A percentile compares a stretch with the other conserved stretches of the same genome.
These are phyloP conservation scores for Rhodotorula diobovata DNA, from an alignment of 768 basidiomycete genomes.

Conservation along the genomic window DNA sequence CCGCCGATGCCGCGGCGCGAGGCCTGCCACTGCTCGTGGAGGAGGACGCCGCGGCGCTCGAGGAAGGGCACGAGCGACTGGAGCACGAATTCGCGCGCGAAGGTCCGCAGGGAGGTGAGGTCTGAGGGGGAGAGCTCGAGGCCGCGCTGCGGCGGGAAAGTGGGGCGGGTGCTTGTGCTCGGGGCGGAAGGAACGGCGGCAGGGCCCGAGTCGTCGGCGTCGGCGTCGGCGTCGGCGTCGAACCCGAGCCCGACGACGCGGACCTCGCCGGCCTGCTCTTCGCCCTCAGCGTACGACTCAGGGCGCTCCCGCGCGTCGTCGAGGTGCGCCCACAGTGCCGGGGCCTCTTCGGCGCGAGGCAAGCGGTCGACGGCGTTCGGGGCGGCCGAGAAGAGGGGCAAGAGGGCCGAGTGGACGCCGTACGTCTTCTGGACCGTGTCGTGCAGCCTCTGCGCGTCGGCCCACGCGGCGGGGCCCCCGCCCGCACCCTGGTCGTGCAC, in stretches of 20 bases:
- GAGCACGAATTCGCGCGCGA: constrained; percentile 79
- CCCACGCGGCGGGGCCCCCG: neutral
- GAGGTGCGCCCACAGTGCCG: neutral
- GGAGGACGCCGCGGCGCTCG: constrained; percentile 87
- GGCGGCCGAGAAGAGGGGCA: constrained; percentile 21
- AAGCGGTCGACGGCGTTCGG: neutral
- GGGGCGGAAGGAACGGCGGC: neutral
- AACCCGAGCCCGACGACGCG: constrained; percentile 1
- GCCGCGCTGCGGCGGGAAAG: neutral
- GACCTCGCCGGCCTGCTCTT: accelerated
- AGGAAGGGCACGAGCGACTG: constrained; percentile 93
- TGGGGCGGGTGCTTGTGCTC: neutral
- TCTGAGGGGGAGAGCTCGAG: constrained; percentile 51
- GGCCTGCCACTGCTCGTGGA: constrained; percentile 64
- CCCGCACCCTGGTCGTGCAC: constrained; percentile 40
- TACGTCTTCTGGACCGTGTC: constrained; percentile 37
- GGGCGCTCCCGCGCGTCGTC: neutral
- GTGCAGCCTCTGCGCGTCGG: constrained; percentile 16
- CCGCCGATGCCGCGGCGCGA: constrained; percentile 47
- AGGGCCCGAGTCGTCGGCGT: too few relatives aligned
- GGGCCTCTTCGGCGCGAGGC: neutral
- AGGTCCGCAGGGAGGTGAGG: constrained; percentile 67
- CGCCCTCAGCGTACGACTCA: too few relatives aligned
- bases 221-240: neutral
- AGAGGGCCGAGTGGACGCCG: constrained; percentile 26